Conservation (phyloP, 345 rosid species). For the Carallia pectinifolia region DNA sequence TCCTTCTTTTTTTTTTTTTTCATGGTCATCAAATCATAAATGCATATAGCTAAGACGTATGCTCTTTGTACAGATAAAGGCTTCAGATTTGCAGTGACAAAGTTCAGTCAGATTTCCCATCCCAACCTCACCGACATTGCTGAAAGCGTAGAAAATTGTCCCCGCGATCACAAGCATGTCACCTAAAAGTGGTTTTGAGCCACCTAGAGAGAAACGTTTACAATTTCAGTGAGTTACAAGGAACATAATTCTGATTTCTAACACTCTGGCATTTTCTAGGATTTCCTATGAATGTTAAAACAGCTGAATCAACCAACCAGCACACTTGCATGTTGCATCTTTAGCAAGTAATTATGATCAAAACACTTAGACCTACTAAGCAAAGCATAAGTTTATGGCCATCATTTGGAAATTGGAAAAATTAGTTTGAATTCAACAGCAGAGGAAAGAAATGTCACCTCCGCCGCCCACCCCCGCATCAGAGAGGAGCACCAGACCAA, state of each 20-base stretch:
- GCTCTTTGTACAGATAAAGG: background rate
- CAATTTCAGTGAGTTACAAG: background rate
- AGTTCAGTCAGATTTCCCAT: constrained; percentile 5
- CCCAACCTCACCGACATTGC: constrained; percentile 61
- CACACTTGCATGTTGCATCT: too few species aligned
- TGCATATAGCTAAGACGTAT: too few species aligned
- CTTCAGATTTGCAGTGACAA: background rate
- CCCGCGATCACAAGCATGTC: constrained; percentile 47
- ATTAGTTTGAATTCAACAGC: background rate
- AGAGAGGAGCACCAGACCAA: constrained; percentile 56
- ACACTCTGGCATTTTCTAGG: too few species aligned
- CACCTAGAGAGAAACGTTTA: constrained; percentile 30
- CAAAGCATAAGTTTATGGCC: background rate
- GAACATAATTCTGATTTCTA: background rate
- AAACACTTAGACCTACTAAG: background rate
- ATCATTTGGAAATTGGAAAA: background rate
- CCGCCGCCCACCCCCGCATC: constrained; percentile 58
- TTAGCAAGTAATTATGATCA: too few species aligned
- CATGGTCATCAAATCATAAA: too few species aligned
- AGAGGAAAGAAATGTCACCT: constrained; percentile 32
- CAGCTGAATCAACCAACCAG: too few species aligned
- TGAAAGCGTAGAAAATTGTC: constrained; percentile 47
- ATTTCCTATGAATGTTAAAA: too few species aligned
- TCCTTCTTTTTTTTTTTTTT: too few species aligned
- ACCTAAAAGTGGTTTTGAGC: constrained; percentile 45